Evolutionary conservation across 2,329 filamentous ascomycete species (phyloP).

Genomic region (Fusarium hainanense): DNA sequence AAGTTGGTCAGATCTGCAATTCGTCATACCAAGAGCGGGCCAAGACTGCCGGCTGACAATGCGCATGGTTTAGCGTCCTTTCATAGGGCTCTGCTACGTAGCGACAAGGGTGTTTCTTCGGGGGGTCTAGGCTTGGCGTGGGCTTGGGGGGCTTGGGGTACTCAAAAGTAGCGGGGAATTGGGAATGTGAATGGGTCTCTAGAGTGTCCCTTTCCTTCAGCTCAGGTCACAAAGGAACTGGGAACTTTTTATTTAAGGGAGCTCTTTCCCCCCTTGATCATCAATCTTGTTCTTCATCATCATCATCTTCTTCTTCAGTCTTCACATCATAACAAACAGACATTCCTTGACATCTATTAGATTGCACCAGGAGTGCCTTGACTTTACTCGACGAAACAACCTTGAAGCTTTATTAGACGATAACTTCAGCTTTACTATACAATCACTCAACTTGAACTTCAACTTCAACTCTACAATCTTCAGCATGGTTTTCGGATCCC

Average conservation of each 20-base stretch:
- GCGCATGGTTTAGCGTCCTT: conserved; percentile 29
- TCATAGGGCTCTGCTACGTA: conserved; percentile 35
- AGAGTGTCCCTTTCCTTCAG: conserved; percentile 25
- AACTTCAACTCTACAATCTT: neutral
- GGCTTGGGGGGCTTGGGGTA: conserved; percentile 10
- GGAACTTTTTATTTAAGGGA: conserved; percentile 33
- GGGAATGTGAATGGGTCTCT: neutral
- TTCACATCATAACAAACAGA: conserved; percentile 10
- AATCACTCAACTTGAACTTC: neutral
- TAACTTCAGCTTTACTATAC: neutral
- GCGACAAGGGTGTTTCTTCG: conserved; percentile 18
- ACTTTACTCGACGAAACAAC: conserved; percentile 22
- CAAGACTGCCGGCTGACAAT: conserved; percentile 38
- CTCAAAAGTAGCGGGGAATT: conserved; percentile 1
- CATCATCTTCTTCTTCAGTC: neutral
- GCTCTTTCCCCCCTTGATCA: conserved; percentile 12
- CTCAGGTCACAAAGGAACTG: neutral
- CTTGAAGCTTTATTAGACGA: conserved; percentile 30
- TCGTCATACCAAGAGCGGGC: conserved; percentile 36
- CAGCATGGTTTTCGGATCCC: conserved; percentile 31
- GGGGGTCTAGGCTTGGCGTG: neutral
- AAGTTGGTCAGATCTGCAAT: conserved; percentile 26
- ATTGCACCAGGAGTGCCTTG: conserved; percentile 40
- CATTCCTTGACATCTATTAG: conserved; percentile 40
- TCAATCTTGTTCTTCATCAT: conserved; percentile 4